A percentile compares a stretch with the other conserved stretches of the same genome.
Evolutionary conservation across 2,329 filamentous ascomycete species (phyloP).

Genomic region (Colletotrichum sp.): DNA sequence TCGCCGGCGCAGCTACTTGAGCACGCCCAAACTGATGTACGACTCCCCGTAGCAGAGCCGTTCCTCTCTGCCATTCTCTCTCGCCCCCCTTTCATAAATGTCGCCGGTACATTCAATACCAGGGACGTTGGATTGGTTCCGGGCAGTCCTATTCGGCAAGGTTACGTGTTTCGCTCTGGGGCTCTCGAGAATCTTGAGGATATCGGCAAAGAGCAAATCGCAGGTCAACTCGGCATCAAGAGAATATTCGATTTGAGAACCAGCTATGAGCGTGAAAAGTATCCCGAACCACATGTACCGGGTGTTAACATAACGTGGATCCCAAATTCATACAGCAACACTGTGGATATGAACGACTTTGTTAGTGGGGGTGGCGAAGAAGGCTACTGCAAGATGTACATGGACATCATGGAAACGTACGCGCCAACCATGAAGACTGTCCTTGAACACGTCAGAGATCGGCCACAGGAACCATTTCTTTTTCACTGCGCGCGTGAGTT

Average conservation of each 20-base stretch:
- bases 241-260: neutral
- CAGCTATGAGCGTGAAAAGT: neutral
- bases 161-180: neutral
- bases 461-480: slow-evolving; percentile 48
- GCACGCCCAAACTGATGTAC: neutral
- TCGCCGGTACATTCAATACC: neutral
- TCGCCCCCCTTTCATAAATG: neutral
- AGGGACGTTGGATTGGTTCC: neutral
- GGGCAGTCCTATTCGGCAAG: neutral
- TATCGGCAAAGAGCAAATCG: neutral
- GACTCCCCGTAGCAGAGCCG: neutral
- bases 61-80: neutral
- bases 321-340: neutral
- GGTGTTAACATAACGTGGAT: neutral
- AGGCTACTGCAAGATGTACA: slow-evolving; percentile 53
- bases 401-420: slow-evolving; percentile 50
- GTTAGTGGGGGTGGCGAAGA: slow-evolving; percentile 46
- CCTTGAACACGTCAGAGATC: slow-evolving; percentile 53
- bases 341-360: slow-evolving; percentile 44
- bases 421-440: slow-evolving; percentile 45
- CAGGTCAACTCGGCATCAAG: neutral
- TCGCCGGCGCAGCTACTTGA: neutral
- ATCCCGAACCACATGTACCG: neutral
- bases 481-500: slow-evolving; percentile 60
- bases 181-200: neutral